Percentiles rank a stretch among this genome's conserved stretches.
phyloP scores from a whole-genome alignment of 2,329 filamentous ascomycete species.

The Pseudopyrenochaeta lycopersici region DNA sequence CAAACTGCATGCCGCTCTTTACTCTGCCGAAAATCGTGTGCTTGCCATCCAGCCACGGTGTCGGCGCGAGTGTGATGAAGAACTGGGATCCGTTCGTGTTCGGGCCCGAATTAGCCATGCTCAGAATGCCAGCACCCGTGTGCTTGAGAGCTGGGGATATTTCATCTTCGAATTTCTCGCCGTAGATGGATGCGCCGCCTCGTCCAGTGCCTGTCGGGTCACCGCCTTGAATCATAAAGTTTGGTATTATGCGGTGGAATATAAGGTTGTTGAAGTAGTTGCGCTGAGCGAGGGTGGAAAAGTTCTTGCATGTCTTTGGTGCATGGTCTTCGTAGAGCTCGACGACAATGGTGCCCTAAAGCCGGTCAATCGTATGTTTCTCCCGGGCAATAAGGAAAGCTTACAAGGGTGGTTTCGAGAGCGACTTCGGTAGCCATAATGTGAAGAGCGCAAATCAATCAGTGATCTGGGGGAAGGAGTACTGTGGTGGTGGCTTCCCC shows the following conservation, averaged over 20 bases:
- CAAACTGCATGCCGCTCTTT: conserved; percentile 80
- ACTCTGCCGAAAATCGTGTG: conserved; percentile 97
- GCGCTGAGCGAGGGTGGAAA: conserved; percentile 77
- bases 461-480: conserved; percentile 14
- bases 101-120: conserved; percentile 94
- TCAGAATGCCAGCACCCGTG: conserved; percentile 90
- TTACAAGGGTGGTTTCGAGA: conserved; percentile 86
- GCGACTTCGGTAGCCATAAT: conserved; percentile 70
- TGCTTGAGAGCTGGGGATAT: conserved; percentile 82
- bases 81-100: conserved; percentile 97
- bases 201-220: conserved; percentile 94
- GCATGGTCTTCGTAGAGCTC: conserved; percentile 93
- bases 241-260: conserved; percentile 93
- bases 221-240: conserved; percentile 96
- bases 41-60: conserved; percentile 96
- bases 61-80: conserved; percentile 92
- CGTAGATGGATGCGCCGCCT: conserved; percentile 89
- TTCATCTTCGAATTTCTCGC: conserved; percentile 94
- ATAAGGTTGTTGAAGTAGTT: conserved; percentile 88
- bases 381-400: conserved; percentile 8
- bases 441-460: conserved; percentile 13
- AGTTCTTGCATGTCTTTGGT: conserved; percentile 89
- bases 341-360: conserved; percentile 79
- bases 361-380: conserved; percentile 6
- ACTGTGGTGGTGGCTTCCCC: conserved; percentile 26